Evolutionary conservation across 495 filamentous ascomycete species (phyloP).

Genomic region (Neurospora sp.): DNA sequence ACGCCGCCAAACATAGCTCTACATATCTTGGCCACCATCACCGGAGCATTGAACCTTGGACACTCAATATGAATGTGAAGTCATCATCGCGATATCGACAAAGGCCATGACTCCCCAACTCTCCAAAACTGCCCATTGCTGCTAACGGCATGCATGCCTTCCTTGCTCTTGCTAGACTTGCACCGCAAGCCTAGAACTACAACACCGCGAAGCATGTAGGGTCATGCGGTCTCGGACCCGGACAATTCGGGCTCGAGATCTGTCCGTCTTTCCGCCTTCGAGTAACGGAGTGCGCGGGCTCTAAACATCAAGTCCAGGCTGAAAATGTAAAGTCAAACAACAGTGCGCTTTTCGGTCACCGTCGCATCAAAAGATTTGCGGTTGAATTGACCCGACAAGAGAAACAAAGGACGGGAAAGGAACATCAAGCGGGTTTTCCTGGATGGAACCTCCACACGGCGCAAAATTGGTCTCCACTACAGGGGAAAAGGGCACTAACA

Average conservation of each 20-base stretch:
- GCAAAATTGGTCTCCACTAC: neutral
- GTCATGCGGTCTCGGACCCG: neutral
- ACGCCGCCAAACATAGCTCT: neutral
- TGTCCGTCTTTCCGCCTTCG: neutral
- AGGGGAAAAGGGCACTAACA: neutral
- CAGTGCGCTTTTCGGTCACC: neutral
- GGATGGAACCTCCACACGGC: neutral
- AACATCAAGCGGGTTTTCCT: neutral
- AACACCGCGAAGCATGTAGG: neutral
- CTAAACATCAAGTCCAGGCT: neutral
- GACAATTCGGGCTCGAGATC: neutral
- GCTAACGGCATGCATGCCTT: neutral
- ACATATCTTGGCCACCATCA: neutral
- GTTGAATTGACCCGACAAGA: neutral
- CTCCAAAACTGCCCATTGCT: neutral
- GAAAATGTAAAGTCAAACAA: neutral
- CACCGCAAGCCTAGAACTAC: neutral
- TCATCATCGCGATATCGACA: neutral
- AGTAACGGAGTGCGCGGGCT: neutral
- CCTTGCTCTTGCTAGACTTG: neutral
- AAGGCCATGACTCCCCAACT: neutral
- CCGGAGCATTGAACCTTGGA: neutral
- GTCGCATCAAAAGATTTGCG: neutral
- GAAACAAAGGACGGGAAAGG: neutral
- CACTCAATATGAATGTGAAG: neutral